Conservation (phyloP, 768 basidiomycete species). For the Rossbeevera mucosa region DNA sequence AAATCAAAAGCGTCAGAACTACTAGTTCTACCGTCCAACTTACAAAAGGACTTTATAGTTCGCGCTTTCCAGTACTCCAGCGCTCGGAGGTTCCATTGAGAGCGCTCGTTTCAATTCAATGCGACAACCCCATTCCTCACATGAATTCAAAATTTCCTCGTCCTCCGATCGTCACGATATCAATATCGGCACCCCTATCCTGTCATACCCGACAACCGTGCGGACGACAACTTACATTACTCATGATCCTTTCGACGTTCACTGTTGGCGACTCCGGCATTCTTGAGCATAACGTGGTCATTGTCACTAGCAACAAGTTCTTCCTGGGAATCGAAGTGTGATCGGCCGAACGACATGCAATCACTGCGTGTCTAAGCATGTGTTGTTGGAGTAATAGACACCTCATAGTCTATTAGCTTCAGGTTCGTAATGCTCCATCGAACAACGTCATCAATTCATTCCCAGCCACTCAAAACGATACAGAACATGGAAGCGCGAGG, state of each 20-base stretch:
- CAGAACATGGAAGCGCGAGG: not conserved
- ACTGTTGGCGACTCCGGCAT: not conserved
- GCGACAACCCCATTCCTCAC: not conserved
- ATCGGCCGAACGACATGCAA: not conserved
- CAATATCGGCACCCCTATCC: not conserved
- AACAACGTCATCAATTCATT: not conserved
- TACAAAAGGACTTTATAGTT: not conserved
- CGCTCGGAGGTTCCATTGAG: no score
- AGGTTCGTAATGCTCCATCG: not conserved
- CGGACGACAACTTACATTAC: not conserved
- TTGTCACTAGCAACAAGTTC: not conserved
- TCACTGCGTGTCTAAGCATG: not conserved
- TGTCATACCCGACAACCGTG: not conserved
- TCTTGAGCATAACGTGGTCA: not conserved
- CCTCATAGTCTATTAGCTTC: no score
- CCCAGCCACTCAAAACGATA: not conserved
- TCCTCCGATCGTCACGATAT: not conserved
- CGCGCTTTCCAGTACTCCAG: no score
- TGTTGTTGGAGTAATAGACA: no score
- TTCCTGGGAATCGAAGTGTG: not conserved
- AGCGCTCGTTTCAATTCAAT: not conserved
- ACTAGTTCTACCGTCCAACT: not conserved
- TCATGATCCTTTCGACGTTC: not conserved
- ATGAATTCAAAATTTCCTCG: not conserved
- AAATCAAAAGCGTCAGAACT: not conserved